Evolutionary conservation across 1,284 basidiomycete genomes (phyloP), one percentile per base, ranked within the genome.

Genomic region (Boletus hoseneyae): DNA sequence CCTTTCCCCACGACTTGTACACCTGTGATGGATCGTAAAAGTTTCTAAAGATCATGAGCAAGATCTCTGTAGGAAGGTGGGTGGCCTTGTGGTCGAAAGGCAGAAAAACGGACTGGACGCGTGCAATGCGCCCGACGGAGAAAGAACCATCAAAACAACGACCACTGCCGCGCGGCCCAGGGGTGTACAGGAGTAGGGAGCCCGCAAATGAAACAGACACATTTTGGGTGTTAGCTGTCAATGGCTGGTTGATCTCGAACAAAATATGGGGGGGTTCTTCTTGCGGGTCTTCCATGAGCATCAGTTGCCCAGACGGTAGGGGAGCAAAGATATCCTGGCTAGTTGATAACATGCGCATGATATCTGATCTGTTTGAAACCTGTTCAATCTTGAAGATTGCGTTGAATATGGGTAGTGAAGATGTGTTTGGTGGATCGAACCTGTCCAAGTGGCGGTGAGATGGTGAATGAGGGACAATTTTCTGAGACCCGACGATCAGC

Each of bases 1-100:
- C 45, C 38, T n/a, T 50, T 29, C 37, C 16, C 45, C 46, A 50
- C 32, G 44, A 15, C 30, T 23, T 34, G 33, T 42, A 37, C 6
- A 13, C 15, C 15, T 15, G 9, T 8, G 33, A 21, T 13, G 25
- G 13, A 5, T 33, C 10, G 16, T 16, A 29, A 23, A 51, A 3
- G 35, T 34, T 30, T n/a, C 21, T 16, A 7, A 51, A 50, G 34
- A 50, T 36, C 13, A n/a, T 18, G 15, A 10, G 13, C 6, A 42
- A 21, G 27, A 52, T 10, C 16, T 48, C 45, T 27, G 23, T 29
- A 7, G 48, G 48, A 16, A 43, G 45, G 13, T 6, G n/a, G 18
- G 30, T 15, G 33, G 34, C 4, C 10, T 15, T 23, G 11, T 18
- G 30, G 33, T 25, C 9, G n/a, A n/a, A n/a, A n/a, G n/a, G n/a